phyloP scores from a whole-genome alignment of 2,329 filamentous ascomycete species.

The Fusarium sp. region DNA sequence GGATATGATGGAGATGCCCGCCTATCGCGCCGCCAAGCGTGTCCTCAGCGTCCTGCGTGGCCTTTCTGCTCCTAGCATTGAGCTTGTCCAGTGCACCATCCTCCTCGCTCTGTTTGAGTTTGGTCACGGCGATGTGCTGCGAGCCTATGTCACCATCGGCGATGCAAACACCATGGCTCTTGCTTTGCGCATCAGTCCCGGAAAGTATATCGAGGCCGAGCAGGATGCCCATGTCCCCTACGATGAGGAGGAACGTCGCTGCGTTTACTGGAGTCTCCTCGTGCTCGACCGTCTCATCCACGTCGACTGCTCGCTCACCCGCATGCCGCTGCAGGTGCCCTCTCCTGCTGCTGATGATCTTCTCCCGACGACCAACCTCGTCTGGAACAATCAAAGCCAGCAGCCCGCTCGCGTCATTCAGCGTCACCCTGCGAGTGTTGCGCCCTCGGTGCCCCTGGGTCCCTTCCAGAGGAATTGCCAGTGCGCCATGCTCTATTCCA shows the following conservation, averaged over 20 bases:
- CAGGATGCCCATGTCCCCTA: constrained; percentile 44
- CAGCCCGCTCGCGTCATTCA: constrained; percentile 37
- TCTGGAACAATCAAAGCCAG: constrained; percentile 47
- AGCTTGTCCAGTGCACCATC: constrained; percentile 56
- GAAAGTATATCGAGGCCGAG: constrained; percentile 49
- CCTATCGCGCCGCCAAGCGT: constrained; percentile 55
- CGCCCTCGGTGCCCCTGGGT: constrained; percentile 48
- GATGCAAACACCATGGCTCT: constrained; percentile 54
- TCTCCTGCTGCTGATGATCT: constrained; percentile 52
- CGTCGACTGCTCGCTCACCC: constrained; percentile 47
- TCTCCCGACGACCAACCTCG: constrained; percentile 50
- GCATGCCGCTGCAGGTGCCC: constrained; percentile 51
- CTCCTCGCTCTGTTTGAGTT: constrained; percentile 59
- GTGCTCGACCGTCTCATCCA: constrained; percentile 56
- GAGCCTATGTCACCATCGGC: constrained; percentile 58
- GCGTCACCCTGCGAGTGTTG: constrained; percentile 45
- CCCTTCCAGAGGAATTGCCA: constrained; percentile 52
- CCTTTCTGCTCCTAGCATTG: constrained; percentile 51
- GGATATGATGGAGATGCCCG: constrained; percentile 55
- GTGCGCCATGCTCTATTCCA: constrained; percentile 50
- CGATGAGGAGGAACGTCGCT: constrained; percentile 54
- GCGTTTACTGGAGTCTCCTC: constrained; percentile 59
- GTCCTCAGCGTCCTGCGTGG: constrained; percentile 52
- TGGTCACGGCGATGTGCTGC: constrained; percentile 55
- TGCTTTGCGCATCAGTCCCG: constrained; percentile 52